Conservation (phyloP, 331 rosid species). For the Pyracantha coccinea region DNA sequence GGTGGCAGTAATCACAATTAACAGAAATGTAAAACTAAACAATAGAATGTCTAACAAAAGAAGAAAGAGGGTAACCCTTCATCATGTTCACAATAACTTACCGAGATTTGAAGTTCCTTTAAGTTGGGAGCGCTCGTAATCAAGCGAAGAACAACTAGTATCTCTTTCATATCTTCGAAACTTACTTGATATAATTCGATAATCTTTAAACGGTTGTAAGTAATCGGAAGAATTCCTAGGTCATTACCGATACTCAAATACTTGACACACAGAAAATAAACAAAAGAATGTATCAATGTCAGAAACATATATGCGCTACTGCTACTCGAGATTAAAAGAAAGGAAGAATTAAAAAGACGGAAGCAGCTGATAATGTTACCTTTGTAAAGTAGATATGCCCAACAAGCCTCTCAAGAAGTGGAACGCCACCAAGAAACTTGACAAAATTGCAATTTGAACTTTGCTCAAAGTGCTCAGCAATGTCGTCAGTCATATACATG, state of each 20-base stretch:
- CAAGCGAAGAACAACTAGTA: constrained; percentile 74
- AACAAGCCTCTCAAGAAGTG: constrained; percentile 67
- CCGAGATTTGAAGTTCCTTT: constrained; percentile 78
- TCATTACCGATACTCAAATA: constrained; percentile 83
- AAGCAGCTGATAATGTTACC: constrained; percentile 34
- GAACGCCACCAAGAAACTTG: constrained; percentile 78
- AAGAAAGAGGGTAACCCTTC: background rate
- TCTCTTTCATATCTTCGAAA: constrained; percentile 91
- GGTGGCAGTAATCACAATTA: background rate
- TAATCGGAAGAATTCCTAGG: constrained; percentile 30
- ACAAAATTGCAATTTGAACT: constrained; percentile 61
- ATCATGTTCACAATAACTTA: constrained; percentile 24
- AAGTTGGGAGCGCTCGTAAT: constrained; percentile 76
- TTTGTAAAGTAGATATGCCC: constrained; percentile 84
- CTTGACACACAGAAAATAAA: constrained; percentile 25
- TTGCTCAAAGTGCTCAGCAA: constrained; percentile 49
- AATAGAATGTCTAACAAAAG: background rate
- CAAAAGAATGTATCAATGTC: background rate
- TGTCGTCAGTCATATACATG: constrained; percentile 65
- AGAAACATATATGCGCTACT: background rate
- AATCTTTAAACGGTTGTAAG: constrained; percentile 52
- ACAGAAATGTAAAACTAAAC: background rate
- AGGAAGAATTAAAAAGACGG: constrained; percentile 9
- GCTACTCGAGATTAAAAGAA: background rate
- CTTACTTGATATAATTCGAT: constrained; percentile 78